A percentile compares a stretch with the other conserved stretches of the same genome.
Evolutionary conservation across 2,329 filamentous ascomycete genomes (phyloP).

Genomic region (Diplodia mutila): DNA sequence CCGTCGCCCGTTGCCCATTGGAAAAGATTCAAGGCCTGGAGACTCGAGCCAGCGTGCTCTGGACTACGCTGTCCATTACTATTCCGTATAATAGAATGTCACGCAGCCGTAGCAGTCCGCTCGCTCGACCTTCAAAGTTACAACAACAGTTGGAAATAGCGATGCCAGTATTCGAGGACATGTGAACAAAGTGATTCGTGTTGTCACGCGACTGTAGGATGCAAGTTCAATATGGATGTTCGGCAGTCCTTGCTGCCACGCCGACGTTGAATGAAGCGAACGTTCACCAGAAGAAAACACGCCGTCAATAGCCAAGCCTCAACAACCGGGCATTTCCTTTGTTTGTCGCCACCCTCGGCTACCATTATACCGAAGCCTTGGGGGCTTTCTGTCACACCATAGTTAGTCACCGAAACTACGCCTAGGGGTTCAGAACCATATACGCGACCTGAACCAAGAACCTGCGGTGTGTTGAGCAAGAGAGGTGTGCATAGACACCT

Average conservation of each 20-base stretch:
- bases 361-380: background rate
- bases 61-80: background rate
- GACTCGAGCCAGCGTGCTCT: background rate
- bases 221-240: background rate
- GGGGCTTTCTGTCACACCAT: background rate
- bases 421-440: background rate
- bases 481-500: background rate
- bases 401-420: background rate
- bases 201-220: too few relatives aligned
- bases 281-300: background rate
- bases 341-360: background rate
- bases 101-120: background rate
- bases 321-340: background rate
- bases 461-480: background rate
- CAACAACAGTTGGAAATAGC: background rate
- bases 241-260: background rate
- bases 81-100: background rate
- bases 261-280: background rate
- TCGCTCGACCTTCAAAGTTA: background rate
- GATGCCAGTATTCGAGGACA: background rate
- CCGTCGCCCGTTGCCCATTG: background rate
- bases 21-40: background rate
- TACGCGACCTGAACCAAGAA: background rate
- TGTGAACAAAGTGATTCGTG: background rate
- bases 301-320: background rate